A percentile compares a stretch with the other conserved stretches of the same genome.
These are phyloP conservation scores for Rhododendron williamsianum DNA, from an alignment of 148 eudicot genomes.

Conservation along the genomic window DNA sequence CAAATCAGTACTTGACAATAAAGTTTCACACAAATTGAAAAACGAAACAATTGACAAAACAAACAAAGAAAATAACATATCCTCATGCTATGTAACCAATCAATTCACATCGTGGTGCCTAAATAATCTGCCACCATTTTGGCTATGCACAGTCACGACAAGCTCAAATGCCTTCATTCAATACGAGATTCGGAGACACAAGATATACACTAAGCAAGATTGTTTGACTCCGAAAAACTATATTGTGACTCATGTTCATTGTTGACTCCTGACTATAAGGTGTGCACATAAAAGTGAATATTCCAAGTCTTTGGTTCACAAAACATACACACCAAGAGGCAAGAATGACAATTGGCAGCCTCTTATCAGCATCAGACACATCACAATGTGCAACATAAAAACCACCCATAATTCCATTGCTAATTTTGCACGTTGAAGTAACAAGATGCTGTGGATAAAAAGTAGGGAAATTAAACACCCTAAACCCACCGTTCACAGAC, in stretches of 20 bases:
- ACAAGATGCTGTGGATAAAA: neutral
- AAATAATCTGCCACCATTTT: neutral
- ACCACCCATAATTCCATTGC: neutral
- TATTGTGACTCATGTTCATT: neutral
- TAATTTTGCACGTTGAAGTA: neutral
- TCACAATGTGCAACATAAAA: neutral
- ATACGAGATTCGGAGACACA: neutral
- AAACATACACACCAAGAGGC: neutral
- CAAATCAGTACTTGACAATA: neutral
- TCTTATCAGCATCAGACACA: neutral
- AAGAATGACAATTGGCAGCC: neutral
- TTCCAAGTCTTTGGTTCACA: neutral
- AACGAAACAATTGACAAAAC: neutral
- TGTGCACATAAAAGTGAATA: neutral
- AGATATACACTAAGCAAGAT: neutral
- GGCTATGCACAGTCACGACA: neutral
- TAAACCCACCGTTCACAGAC: neutral
- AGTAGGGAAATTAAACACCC: neutral
- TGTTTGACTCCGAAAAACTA: neutral
- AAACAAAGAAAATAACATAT: neutral
- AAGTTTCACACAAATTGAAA: neutral
- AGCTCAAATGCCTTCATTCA: neutral
- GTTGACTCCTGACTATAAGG: neutral
- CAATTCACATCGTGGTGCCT: neutral
- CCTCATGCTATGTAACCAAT: neutral